Conservation (phyloP, 805 yeast species). For the Saccharomyces paradoxus region DNA sequence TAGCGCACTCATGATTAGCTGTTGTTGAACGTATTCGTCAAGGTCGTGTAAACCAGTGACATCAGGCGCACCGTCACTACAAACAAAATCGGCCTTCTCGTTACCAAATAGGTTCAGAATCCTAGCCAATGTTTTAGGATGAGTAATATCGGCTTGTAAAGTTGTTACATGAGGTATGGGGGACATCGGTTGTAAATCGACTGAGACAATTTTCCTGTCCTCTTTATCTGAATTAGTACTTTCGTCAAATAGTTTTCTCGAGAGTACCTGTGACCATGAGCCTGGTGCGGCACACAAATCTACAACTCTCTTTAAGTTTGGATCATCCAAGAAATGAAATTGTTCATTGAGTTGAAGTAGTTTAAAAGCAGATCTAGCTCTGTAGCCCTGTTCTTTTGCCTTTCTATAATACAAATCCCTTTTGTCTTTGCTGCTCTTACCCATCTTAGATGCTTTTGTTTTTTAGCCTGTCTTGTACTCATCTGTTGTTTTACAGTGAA, state of each 20-base stretch:
- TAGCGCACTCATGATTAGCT: slow-evolving; percentile 80
- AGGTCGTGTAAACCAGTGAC: slow-evolving; percentile 95
- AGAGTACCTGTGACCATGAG: slow-evolving; percentile 94
- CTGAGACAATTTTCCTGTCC: slow-evolving; percentile 76
- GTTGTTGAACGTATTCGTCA: slow-evolving; percentile 96
- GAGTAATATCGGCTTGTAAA: slow-evolving; percentile 94
- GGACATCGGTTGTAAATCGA: slow-evolving; percentile 94
- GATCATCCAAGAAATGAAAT: slow-evolving; percentile 62
- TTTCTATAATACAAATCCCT: slow-evolving; percentile 85
- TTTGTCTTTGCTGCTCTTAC: slow-evolving; percentile 90
- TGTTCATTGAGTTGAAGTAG: slow-evolving; percentile 85
- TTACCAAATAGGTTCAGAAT: slow-evolving; percentile 83
- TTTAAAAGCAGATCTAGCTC: slow-evolving; percentile 95
- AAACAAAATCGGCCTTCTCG: slow-evolving; percentile 88
- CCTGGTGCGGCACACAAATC: slow-evolving; percentile 99
- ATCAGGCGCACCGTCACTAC: slow-evolving; percentile 98
- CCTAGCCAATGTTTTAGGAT: slow-evolving; percentile 73
- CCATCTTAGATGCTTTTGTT: slow-evolving; percentile 43
- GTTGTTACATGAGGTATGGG: slow-evolving; percentile 89
- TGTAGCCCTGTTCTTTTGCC: slow-evolving; percentile 96
- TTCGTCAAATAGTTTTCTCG: slow-evolving; percentile 52
- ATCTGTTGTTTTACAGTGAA: background rate
- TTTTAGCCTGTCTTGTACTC: background rate
- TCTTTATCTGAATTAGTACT: slow-evolving; percentile 27
- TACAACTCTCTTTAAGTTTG: slow-evolving; percentile 70